Percentiles rank a stretch among this genome's conserved stretches.
Conservation (phyloP, 129 eudicot species). For the Pulicaria dysenterica region DNA sequence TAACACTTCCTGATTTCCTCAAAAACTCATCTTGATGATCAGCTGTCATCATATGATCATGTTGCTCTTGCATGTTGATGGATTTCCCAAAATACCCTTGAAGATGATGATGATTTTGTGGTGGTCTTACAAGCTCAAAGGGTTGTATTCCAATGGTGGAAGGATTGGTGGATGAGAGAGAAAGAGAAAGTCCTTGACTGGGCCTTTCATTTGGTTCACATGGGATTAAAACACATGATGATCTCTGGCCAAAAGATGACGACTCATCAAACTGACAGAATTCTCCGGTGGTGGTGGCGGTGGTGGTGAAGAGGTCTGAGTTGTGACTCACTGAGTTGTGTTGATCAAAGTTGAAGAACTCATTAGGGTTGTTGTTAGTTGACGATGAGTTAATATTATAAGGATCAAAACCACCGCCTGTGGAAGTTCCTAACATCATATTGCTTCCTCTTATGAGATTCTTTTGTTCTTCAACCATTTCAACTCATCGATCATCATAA, state of each 20-base stretch:
- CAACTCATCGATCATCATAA: slow-evolving; percentile 13
- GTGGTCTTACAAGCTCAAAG: slow-evolving; percentile 67
- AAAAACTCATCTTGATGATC: slow-evolving; percentile 25
- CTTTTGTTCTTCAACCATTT: slow-evolving; percentile 43
- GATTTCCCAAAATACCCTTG: slow-evolving; percentile 50
- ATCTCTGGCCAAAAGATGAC: slow-evolving; percentile 45
- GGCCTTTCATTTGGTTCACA: slow-evolving; percentile 88
- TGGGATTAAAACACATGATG: slow-evolving; percentile 51
- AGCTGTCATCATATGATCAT: slow-evolving; percentile 39
- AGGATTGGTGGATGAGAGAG: slow-evolving; percentile 67
- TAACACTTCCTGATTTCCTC: slow-evolving; percentile 34
- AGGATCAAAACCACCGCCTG: slow-evolving; percentile 16
- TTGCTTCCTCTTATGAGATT: slow-evolving; percentile 19
- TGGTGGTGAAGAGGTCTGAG: slow-evolving; percentile 39
- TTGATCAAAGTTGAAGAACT: slow-evolving; percentile 56
- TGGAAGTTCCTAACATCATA: slow-evolving; percentile 31
- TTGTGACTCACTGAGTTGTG: slow-evolving; percentile 42
- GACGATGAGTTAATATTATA: slow-evolving; percentile 29
- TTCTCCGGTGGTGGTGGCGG: slow-evolving; percentile 36
- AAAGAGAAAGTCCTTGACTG: slow-evolving; percentile 83
- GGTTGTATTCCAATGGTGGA: slow-evolving; percentile 77
- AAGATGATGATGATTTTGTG: slow-evolving; percentile 32
- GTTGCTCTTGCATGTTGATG: slow-evolving; percentile 36
- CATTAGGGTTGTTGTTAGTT: slow-evolving; percentile 31
- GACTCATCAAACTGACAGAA: slow-evolving; percentile 48